These are phyloP conservation scores for Lepiota brunneoincarnata DNA, from an alignment of 768 basidiomycete species.

Conservation along the genomic window DNA sequence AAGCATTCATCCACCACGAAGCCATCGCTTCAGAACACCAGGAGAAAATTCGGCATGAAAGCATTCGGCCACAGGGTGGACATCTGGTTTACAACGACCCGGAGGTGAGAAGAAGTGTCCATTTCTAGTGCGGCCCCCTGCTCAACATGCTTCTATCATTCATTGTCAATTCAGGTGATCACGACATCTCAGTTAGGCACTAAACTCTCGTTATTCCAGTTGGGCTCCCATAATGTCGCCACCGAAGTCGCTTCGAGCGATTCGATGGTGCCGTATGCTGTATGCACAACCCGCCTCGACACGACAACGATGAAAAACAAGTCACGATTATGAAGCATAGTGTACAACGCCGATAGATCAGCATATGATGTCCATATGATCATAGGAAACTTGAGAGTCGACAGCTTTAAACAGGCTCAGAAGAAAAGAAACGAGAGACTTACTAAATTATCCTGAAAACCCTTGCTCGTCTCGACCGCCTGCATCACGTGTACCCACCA, in stretches of 20 bases:
- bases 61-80: conserved; percentile 4
- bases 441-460: conserved; percentile 1
- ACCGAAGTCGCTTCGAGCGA: too few relatives aligned
- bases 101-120: conserved; percentile 5
- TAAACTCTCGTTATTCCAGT: neutral
- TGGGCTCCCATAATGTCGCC: neutral
- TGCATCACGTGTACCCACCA: neutral
- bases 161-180: conserved; percentile 2
- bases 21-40: neutral
- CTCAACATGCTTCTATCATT: neutral
- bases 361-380: neutral
- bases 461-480: neutral
- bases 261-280: neutral
- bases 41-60: conserved; percentile 7
- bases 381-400: neutral
- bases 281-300: too few relatives aligned
- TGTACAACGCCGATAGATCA: conserved; percentile 5
- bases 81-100: neutral
- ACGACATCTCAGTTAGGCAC: neutral
- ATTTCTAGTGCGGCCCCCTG: neutral
- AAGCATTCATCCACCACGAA: neutral
- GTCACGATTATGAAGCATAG: neutral
- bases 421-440: neutral
- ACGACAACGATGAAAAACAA: neutral
- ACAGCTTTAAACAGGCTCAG: neutral